A percentile compares a stretch with the other conserved stretches of the same genome.
Evolutionary conservation across 2,329 filamentous ascomycete genomes (phyloP).

Genomic region (Beauveria varroae): DNA sequence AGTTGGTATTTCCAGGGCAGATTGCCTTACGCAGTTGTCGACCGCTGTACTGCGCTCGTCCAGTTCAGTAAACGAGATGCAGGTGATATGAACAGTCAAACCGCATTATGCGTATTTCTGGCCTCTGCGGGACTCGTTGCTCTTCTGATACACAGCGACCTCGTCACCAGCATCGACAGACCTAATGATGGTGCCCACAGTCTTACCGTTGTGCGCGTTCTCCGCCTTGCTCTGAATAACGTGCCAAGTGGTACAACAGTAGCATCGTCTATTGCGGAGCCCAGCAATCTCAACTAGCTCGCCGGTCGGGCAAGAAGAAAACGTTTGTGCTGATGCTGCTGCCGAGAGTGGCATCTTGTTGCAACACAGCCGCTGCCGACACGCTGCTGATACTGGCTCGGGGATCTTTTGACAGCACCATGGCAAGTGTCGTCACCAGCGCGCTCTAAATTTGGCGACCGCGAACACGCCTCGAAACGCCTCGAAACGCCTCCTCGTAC

Average conservation of each 20-base stretch:
- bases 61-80: not conserved
- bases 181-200: not conserved
- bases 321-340: not conserved
- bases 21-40: not conserved
- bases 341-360: not conserved
- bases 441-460: not conserved
- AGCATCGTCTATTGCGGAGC: constrained; percentile 6
- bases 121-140: not conserved
- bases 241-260: not conserved
- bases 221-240: constrained; percentile 4
- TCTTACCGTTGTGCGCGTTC: constrained; percentile 1
- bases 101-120: constrained; percentile 1
- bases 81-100: not conserved
- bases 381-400: not conserved
- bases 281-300: not conserved
- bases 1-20: not conserved
- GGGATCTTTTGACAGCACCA: not conserved
- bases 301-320: not conserved
- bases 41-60: not conserved
- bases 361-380: not conserved
- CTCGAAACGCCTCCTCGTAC: not conserved
- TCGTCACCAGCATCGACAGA: not conserved
- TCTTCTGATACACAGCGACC: not conserved
- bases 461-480: not conserved
- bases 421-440: not conserved